Conservation (phyloP, 2,329 filamentous ascomycete species). For the Talaromyces piceae region DNA sequence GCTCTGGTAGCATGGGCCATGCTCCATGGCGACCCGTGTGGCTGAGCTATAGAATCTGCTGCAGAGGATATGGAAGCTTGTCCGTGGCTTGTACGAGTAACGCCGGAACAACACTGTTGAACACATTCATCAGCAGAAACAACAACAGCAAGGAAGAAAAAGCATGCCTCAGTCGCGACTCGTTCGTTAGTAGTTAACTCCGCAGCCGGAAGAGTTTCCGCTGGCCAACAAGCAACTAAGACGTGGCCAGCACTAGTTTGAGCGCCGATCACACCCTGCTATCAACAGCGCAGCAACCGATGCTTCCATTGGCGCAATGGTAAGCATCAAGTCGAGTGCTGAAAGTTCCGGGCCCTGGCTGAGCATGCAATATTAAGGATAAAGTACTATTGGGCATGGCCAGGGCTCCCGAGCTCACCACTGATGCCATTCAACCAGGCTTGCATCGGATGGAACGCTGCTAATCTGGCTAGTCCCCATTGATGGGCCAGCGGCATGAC, state of each 20-base stretch:
- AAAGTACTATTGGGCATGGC: not conserved
- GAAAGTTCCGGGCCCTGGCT: not conserved
- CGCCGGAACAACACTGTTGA: not conserved
- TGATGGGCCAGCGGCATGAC: not conserved
- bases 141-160: not conserved
- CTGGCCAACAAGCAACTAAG: not conserved
- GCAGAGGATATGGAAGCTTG: not conserved
- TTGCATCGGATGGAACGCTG: not conserved
- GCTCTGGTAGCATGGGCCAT: not conserved
- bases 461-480: not conserved
- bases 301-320: not conserved
- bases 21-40: not conserved
- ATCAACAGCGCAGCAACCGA: not conserved
- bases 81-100: not conserved
- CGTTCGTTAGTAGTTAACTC: too few species aligned
- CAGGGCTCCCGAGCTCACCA: not conserved
- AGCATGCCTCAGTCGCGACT: not conserved
- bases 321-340: not conserved
- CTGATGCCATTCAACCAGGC: not conserved
- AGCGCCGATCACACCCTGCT: not conserved
- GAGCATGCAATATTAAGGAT: too few species aligned
- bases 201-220: not conserved
- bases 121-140: not conserved
- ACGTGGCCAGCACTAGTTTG: not conserved
- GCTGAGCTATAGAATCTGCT: not conserved